Conservation (phyloP, 164 flowering plant genomes). For the Chimonanthus praecox region DNA sequence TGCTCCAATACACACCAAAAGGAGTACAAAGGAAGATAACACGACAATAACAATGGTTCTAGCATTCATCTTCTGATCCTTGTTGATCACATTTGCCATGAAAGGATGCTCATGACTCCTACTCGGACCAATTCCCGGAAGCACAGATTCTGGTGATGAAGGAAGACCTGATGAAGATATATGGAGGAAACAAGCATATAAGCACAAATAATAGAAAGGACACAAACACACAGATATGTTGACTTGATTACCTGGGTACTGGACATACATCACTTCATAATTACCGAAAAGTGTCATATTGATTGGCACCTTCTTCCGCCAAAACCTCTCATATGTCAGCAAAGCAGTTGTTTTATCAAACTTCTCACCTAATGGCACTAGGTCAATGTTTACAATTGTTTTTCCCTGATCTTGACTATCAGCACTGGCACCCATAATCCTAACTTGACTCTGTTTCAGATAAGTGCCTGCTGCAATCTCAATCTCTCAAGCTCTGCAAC, state of each 20-base stretch:
- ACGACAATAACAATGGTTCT: slow-evolving; percentile 60
- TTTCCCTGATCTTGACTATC: slow-evolving; percentile 72
- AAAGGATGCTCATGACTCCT: slow-evolving; percentile 53
- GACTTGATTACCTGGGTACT: slow-evolving; percentile 62
- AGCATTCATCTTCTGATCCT: slow-evolving; percentile 49
- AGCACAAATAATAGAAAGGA: neutral
- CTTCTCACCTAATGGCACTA: slow-evolving; percentile 91
- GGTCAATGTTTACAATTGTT: slow-evolving; percentile 67
- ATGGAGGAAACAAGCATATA: slow-evolving; percentile 11
- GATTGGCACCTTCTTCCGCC: slow-evolving; percentile 65
- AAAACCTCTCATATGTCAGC: slow-evolving; percentile 67
- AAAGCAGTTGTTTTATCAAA: slow-evolving; percentile 91
- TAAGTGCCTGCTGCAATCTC: slow-evolving; percentile 88
- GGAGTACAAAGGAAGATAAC: slow-evolving; percentile 64
- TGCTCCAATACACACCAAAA: slow-evolving; percentile 58
- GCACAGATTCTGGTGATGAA: slow-evolving; percentile 52
- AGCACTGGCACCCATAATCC: slow-evolving; percentile 84
- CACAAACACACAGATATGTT: neutral
- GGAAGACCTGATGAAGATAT: slow-evolving; percentile 55
- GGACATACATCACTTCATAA: slow-evolving; percentile 59
- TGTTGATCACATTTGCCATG: slow-evolving; percentile 49
- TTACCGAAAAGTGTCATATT: slow-evolving; percentile 74
- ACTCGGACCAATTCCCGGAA: slow-evolving; percentile 38
- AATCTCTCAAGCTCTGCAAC: slow-evolving; percentile 70
- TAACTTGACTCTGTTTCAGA: slow-evolving; percentile 86